Evolutionary conservation across 768 basidiomycete species (phyloP).

Genomic region (Boletus rex-veris): DNA sequence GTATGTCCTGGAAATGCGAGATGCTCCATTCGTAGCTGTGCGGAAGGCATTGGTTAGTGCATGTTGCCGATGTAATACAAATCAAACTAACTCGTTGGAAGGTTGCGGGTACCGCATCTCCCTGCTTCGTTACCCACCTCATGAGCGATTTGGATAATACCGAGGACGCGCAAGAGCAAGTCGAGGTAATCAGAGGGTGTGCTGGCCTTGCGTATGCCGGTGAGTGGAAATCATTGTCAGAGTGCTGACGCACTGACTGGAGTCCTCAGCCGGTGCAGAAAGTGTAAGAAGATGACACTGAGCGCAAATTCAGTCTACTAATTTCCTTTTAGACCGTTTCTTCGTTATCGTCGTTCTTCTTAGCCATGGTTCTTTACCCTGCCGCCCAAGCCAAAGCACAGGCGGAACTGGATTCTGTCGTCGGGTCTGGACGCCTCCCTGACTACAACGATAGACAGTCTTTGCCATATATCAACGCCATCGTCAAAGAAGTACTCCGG

Average conservation of each 20-base stretch:
- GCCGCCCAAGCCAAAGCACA: constrained; percentile 29
- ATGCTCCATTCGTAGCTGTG: constrained; percentile 41
- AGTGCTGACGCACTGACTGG: constrained; percentile 3
- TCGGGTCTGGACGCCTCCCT: constrained; percentile 29
- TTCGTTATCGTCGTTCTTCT: constrained; percentile 29
- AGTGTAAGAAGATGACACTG: constrained; percentile 16
- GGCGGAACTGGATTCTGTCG: constrained; percentile 25
- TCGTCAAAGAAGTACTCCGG: constrained; percentile 31
- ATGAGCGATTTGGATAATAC: constrained; percentile 17
- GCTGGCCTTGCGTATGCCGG: constrained; percentile 49
- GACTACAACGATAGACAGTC: constrained; percentile 30
- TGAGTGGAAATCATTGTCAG: constrained; percentile 15
- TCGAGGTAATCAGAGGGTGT: constrained; percentile 39
- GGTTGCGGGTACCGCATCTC: constrained; percentile 27
- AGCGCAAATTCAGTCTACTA: background rate
- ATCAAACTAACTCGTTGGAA: constrained; percentile 5
- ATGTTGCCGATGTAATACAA: background rate
- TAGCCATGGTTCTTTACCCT: constrained; percentile 30
- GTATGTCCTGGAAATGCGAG: constrained; percentile 47
- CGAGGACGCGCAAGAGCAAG: constrained; percentile 14
- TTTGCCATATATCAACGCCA: constrained; percentile 26
- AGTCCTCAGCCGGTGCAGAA: constrained; percentile 39
- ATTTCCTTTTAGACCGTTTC: constrained; percentile 25
- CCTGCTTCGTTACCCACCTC: constrained; percentile 31
- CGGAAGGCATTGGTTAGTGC: constrained; percentile 37